Percentiles rank a stretch among this genome's conserved stretches.
phyloP scores from a whole-genome alignment of 2,329 filamentous ascomycete genomes.

The Phialophora expanda region DNA sequence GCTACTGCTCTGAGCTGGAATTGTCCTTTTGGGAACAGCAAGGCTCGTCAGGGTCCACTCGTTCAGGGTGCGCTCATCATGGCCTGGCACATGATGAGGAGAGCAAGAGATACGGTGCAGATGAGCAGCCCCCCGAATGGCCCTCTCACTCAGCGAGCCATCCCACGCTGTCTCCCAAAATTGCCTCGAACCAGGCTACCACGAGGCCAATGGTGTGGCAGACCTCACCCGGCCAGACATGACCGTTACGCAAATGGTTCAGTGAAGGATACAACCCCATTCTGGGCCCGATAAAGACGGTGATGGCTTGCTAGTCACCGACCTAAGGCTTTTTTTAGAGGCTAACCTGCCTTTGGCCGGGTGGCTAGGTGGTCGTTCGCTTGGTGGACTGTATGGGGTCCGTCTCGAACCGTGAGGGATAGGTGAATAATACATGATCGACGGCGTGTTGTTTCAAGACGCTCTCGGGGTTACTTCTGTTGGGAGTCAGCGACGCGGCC shows the following conservation, averaged over 20 bases:
- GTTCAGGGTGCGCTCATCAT: background rate
- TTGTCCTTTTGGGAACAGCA: background rate
- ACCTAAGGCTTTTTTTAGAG: background rate
- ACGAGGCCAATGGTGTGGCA: background rate
- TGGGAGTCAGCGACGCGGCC: background rate
- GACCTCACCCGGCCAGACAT: background rate
- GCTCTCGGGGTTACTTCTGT: background rate
- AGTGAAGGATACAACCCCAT: conserved; percentile 22
- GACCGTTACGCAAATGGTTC: conserved; percentile 26
- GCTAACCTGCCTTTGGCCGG: background rate
- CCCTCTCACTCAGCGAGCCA: background rate
- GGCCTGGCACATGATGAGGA: conserved; percentile 15
- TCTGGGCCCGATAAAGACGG: conserved; percentile 17
- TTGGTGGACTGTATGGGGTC: background rate
- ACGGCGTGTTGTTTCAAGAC: background rate
- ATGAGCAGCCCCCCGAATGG: background rate
- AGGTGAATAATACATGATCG: background rate
- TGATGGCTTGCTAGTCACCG: conserved; percentile 2
- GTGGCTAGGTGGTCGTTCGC: background rate
- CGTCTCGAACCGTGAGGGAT: background rate
- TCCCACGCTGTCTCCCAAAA: conserved; percentile 11
- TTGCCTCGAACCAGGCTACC: conserved; percentile 2
- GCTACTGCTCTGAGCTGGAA: background rate
- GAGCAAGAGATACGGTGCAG: conserved; percentile 8
- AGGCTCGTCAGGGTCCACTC: background rate